Base-by-base conservation (phyloP, 2,329 filamentous ascomycete species). In the Falciphora oryzae region DNA sequence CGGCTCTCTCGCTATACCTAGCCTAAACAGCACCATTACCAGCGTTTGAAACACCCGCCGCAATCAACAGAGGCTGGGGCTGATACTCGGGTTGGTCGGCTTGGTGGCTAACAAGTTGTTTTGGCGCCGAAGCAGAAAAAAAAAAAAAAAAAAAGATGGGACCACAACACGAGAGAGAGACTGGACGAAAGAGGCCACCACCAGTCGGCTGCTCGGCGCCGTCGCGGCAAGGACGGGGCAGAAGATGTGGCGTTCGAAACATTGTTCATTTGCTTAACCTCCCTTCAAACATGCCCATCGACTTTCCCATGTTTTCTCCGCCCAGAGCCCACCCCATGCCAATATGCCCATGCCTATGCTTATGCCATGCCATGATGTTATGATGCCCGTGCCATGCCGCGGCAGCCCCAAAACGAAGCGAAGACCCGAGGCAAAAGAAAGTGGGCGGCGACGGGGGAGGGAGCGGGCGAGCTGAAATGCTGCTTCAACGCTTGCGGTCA, bases 41-140 rank as follows among this genome's bases (percentile, higher is more conserved):
- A 59, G 58, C 58, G 29, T 59, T 35, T 59, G 58, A 59, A 59
- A 59, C 58, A 14, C 58, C 58, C 29, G 29, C 58, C 27, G 7
- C 25, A 59, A 6, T 35, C 28, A 59, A n/a, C 25, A 57, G 53
- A n/a, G 53, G n/a, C n/a, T 29, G 57, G 28, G 28, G 57, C 57
- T 59, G n/a, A 18, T 29, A 29, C 57, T 25, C 6, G 57, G 57
- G 27, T 59, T 29, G 57, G 32, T 35, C 32, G 32, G 32, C 38
- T 50, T 35, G 38, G 16, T 18, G 38, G 16, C 38, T 50, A 16
- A 50, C 38, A 50, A 50, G 38, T 22, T 35, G 38, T 50, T 22
- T 50, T 50, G 38, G 38, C 18, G 38, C 38, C 18, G 38, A 50
- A 22, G 32, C n/a, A n/a, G n/a, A n/a, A n/a, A n/a, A n/a, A n/a